phyloP scores from a whole-genome alignment of 177 flowering plant genomes.

The Vitis hybrid region DNA sequence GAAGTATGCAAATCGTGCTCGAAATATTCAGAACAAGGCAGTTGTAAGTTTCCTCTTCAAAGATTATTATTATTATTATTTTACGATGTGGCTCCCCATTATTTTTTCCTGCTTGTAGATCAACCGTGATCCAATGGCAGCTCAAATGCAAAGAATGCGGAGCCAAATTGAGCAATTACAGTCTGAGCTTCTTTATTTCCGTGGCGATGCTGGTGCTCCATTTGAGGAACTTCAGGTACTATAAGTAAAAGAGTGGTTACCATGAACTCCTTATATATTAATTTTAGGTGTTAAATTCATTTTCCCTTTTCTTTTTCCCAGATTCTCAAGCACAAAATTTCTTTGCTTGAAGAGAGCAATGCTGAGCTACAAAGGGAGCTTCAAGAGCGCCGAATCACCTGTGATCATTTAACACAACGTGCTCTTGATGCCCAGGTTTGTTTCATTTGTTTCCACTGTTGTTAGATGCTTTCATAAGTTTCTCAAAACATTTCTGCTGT shows the following conservation, averaged over 20 bases:
- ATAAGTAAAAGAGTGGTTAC: not conserved
- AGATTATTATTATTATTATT: not conserved
- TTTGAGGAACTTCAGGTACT: conserved; percentile 89
- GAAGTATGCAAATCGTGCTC: conserved; percentile 98
- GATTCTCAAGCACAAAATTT: conserved; percentile 78
- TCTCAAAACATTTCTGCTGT: not conserved
- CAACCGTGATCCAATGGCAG: conserved; percentile 88
- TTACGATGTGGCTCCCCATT: conserved; percentile 1
- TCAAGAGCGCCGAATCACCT: conserved; percentile 47
- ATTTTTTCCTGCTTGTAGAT: conserved; percentile 39
- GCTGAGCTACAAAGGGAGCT: conserved; percentile 71
- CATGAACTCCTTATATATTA: not conserved
- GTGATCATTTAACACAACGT: conserved; percentile 65
- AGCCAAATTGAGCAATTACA: conserved; percentile 90
- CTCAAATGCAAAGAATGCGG: conserved; percentile 86
- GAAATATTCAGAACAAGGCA: conserved; percentile 96
- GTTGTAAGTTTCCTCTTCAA: conserved; percentile 53
- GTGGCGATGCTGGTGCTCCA: conserved; percentile 71
- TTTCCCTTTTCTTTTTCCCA: conserved; percentile 13
- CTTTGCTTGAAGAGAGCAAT: conserved; percentile 86
- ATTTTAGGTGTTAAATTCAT: not conserved
- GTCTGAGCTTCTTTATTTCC: conserved; percentile 71
- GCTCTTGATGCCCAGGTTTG: conserved; percentile 88
- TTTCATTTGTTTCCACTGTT: not conserved
- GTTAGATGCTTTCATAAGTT: not conserved